These are phyloP conservation scores for Penicillium samsonianum DNA, from an alignment of 495 filamentous ascomycete genomes.

Conservation along the genomic window DNA sequence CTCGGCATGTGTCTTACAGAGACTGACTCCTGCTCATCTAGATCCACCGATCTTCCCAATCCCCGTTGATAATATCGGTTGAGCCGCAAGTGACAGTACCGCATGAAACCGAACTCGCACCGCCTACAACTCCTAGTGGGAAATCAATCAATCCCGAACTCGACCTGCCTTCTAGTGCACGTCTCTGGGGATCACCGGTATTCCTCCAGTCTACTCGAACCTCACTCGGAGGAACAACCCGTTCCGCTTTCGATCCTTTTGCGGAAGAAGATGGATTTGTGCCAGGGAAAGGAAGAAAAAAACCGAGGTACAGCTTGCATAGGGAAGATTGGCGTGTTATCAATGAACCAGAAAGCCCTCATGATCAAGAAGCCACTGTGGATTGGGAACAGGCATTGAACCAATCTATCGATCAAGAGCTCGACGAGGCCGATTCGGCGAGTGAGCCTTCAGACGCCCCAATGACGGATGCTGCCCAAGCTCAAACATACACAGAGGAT, in stretches of 20 bases:
- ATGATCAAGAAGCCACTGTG: constrained; percentile 43
- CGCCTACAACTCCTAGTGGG: constrained; percentile 32
- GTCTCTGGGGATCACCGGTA: constrained; percentile 68
- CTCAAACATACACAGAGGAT: constrained; percentile 14
- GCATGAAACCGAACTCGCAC: constrained; percentile 20
- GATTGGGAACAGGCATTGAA: constrained; percentile 41
- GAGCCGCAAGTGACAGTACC: constrained; percentile 40
- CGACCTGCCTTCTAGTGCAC: constrained; percentile 3
- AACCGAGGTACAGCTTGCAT: constrained; percentile 67
- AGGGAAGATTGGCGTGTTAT: constrained; percentile 70
- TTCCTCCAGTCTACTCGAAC: constrained; percentile 67
- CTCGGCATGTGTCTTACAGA: neutral
- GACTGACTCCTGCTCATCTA: constrained; percentile 17
- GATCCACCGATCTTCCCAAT: constrained; percentile 38
- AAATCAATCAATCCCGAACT: constrained; percentile 12
- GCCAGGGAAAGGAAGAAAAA: constrained; percentile 67
- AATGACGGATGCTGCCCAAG: constrained; percentile 13
- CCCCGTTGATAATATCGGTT: constrained; percentile 45
- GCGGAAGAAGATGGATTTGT: constrained; percentile 65
- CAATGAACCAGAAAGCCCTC: constrained; percentile 66
- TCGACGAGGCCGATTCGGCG: constrained; percentile 16
- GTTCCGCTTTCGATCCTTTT: constrained; percentile 66
- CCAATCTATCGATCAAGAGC: constrained; percentile 31
- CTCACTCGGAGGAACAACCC: constrained; percentile 60
- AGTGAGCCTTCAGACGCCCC: constrained; percentile 12